These are phyloP conservation scores for Komagataella ulmi DNA, from an alignment of 805 yeast genomes.

Conservation along the genomic window DNA sequence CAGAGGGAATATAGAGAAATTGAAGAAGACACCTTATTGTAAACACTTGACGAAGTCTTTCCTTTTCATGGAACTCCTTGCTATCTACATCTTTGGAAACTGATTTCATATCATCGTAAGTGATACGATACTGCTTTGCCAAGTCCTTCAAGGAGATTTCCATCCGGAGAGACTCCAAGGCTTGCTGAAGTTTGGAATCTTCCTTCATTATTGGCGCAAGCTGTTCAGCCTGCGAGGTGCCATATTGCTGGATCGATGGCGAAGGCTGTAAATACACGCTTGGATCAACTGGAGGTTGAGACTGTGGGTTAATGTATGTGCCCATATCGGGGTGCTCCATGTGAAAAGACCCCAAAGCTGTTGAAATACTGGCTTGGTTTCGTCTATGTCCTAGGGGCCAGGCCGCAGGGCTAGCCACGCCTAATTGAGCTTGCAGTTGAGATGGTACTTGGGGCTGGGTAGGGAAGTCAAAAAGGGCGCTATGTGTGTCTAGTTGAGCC, in stretches of 20 bases:
- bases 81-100: background rate
- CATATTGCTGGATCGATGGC: background rate
- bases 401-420: background rate
- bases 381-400: background rate
- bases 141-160: background rate
- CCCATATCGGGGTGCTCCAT: background rate
- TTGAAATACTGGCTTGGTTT: background rate
- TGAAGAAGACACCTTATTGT: constrained; percentile 13
- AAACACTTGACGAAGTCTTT: constrained; percentile 10
- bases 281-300: background rate
- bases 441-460: background rate
- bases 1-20: constrained; percentile 6
- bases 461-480: background rate
- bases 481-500: background rate
- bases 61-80: constrained; percentile 6
- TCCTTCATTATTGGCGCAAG: background rate
- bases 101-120: background rate
- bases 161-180: background rate
- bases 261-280: background rate
- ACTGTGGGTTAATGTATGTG: background rate
- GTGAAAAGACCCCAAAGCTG: background rate
- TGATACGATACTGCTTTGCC: background rate
- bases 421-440: background rate
- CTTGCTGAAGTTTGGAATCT: background rate
- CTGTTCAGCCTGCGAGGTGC: background rate